Evolutionary conservation across 1,284 basidiomycete genomes (phyloP), one percentile per base, ranked within the genome.

Genomic region (Agroathelia rolfsii): DNA sequence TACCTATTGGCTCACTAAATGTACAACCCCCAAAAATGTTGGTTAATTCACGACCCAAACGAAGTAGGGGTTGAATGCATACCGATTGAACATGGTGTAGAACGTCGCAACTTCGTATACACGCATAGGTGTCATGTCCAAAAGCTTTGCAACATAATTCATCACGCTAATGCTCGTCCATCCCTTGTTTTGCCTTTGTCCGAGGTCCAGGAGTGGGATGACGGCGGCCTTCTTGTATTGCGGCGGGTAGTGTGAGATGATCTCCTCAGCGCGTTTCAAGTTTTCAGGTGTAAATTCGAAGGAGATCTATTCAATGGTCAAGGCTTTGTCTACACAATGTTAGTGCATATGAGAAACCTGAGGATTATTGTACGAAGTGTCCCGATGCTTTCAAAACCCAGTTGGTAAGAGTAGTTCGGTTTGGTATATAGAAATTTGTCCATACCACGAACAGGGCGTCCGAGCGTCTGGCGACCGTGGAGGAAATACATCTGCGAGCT

Each of bases 71-170:
- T 31, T 28, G 11, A 37, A 51, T 69, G 49, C 39, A n/a, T n/a
- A 83, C 83, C 88, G 75, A 66, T 94, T 95, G 69, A 90, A 97
- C 94, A 98, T 97, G 45, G 94, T 98, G 62, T 98, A 98, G 66
- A 98, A 98, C 8, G 92, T 95, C 9, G 95, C 94, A 32, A 99
- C 95, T 63, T 99, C 95, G 59, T 98, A 99, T 5, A 98, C 95
- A 12, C 94, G 81, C 95, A 98, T 98, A 34, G 89, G 87, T 6
- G 87, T 88, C 79, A 99, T 88, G 51, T 88, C 89, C 34, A 98
- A 70, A 23, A 94, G 62, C 42, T 82, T 78, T 2, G 94, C 94
- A 29, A 98, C 83, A 49, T 92, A 88, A 64, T 98, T 97, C 94
- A 99, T 99, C 41, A 94, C 92, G 49, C 84, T 88, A 48, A 99